These are phyloP conservation scores for Cyclotella atomus DNA, from an alignment of 108 stramenopile species.

Conservation along the genomic window DNA sequence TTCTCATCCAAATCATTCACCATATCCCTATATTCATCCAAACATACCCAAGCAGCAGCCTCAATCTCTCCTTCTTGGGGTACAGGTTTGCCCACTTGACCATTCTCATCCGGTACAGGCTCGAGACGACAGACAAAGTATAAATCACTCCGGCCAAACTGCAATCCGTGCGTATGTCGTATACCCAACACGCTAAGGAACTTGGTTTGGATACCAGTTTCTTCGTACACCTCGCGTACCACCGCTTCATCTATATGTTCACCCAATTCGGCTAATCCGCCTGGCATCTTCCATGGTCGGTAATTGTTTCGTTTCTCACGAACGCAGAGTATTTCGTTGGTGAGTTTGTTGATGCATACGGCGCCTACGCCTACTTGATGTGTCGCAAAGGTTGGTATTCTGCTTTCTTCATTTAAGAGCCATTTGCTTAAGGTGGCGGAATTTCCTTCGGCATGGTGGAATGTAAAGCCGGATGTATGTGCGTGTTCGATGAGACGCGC, in stretches of 20 bases:
- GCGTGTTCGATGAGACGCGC: constrained; percentile 59
- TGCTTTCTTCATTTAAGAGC: constrained; percentile 49
- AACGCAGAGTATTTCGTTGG: constrained; percentile 76
- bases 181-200: constrained; percentile 77
- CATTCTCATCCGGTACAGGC: constrained; percentile 63
- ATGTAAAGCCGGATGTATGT: constrained; percentile 48
- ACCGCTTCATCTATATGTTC: constrained; percentile 82
- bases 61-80: constrained; percentile 79
- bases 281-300: constrained; percentile 88
- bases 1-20: constrained; percentile 50
- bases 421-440: constrained; percentile 63
- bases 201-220: constrained; percentile 78
- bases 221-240: constrained; percentile 86
- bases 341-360: constrained; percentile 59
- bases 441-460: constrained; percentile 68
- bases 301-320: constrained; percentile 75
- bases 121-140: constrained; percentile 79
- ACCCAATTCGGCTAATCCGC: constrained; percentile 81
- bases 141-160: constrained; percentile 75
- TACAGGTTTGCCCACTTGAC: constrained; percentile 58
- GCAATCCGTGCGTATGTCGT: constrained; percentile 80
- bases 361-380: constrained; percentile 80
- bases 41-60: constrained; percentile 64
- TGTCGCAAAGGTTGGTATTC: constrained; percentile 79
- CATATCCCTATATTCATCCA: constrained; percentile 70